Percentiles rank a stretch among this genome's conserved stretches.
phyloP scores from a whole-genome alignment of 345 rosid genomes.

The Noccaea caerulescens region DNA sequence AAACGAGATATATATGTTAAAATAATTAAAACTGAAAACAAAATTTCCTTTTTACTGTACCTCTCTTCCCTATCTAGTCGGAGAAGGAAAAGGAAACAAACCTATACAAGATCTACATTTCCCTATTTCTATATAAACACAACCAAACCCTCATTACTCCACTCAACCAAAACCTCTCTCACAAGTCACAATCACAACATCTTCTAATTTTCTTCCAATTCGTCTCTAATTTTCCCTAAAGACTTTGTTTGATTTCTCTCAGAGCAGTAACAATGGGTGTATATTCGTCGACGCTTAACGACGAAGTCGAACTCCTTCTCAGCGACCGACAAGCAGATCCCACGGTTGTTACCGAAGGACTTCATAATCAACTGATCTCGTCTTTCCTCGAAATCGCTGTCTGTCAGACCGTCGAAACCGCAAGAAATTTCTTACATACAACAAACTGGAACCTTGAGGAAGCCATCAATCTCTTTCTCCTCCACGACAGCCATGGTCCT shows the following conservation, averaged over 20 bases:
- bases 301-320: slow-evolving; percentile 8
- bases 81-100: not conserved
- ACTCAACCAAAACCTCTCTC: not conserved
- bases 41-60: no score
- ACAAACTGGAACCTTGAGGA: slow-evolving; percentile 28
- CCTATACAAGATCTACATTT: not conserved
- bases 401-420: slow-evolving; percentile 27
- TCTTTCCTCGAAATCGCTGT: slow-evolving; percentile 35
- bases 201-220: not conserved
- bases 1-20: no score
- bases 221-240: not conserved
- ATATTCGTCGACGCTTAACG: not conserved
- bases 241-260: not conserved
- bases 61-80: not conserved
- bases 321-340: not conserved
- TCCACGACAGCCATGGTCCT: not conserved
- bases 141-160: not conserved
- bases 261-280: slow-evolving; percentile 15
- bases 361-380: slow-evolving; percentile 11
- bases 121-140: not conserved
- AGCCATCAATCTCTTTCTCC: slow-evolving; percentile 29
- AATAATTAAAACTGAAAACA: no score
- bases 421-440: slow-evolving; percentile 46
- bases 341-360: not conserved
- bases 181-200: not conserved